A percentile compares a stretch with the other conserved stretches of the same genome.
phyloP scores from a whole-genome alignment of 106 monocot genomes.

The Dendrobium catenatum region DNA sequence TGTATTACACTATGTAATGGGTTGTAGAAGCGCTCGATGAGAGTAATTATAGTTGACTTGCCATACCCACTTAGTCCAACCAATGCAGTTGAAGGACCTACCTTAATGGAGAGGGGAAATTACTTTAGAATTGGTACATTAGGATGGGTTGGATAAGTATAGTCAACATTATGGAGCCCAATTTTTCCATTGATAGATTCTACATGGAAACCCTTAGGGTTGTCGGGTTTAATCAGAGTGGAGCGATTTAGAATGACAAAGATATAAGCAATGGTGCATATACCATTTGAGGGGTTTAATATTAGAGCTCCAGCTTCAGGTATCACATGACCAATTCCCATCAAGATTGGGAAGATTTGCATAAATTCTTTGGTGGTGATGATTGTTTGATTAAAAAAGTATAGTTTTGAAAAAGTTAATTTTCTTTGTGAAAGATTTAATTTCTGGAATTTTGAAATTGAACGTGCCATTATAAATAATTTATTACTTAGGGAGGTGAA shows the following conservation, averaged over 20 bases:
- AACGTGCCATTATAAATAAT: too few relatives aligned
- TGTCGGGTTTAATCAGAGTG: constrained; percentile 4
- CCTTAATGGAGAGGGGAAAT: background rate
- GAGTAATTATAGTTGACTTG: background rate
- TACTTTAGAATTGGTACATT: background rate
- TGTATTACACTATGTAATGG: background rate
- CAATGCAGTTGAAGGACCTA: background rate
- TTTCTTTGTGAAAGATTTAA: too few relatives aligned
- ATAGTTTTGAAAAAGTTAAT: too few relatives aligned
- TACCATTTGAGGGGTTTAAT: constrained; percentile 6
- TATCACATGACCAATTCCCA: background rate
- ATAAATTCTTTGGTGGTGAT: constrained; percentile 10
- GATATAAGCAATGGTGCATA: background rate
- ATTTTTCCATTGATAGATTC: constrained; percentile 2
- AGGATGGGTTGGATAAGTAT: background rate
- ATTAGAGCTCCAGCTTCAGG: constrained; percentile 9
- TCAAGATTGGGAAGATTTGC: background rate
- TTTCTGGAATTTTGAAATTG: too few relatives aligned
- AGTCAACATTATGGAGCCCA: background rate
- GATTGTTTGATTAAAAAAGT: too few relatives aligned
- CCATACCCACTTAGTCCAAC: background rate
- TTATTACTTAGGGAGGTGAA: too few relatives aligned
- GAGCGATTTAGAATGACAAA: constrained; percentile 2
- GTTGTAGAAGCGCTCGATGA: constrained; percentile 5
- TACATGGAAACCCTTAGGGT: background rate